Evolutionary conservation across 129 eudicot genomes (phyloP).

Genomic region (Scalesia atractyloides): DNA sequence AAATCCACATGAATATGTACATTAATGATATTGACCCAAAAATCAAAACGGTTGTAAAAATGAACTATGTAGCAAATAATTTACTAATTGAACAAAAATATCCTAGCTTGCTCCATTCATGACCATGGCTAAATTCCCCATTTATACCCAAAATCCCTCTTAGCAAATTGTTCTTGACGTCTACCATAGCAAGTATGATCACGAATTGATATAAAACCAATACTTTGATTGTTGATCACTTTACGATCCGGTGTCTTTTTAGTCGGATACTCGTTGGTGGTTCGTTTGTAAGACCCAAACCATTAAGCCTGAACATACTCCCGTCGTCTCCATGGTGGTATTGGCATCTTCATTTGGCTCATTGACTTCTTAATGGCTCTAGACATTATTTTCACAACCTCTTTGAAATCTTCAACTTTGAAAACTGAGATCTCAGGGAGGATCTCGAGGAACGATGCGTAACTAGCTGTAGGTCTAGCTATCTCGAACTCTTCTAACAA

Average conservation of each 20-base stretch:
- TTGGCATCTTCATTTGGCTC: slow-evolving; percentile 34
- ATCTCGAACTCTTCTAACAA: slow-evolving; percentile 62
- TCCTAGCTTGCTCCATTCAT: slow-evolving; percentile 33
- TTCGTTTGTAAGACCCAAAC: slow-evolving; percentile 44
- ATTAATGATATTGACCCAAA: too few relatives aligned
- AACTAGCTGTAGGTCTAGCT: slow-evolving; percentile 43
- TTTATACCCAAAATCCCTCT: slow-evolving; percentile 34
- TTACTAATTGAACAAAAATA: neutral
- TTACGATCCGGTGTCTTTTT: neutral
- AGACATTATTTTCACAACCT: slow-evolving; percentile 35
- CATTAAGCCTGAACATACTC: slow-evolving; percentile 46
- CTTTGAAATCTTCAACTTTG: slow-evolving; percentile 33
- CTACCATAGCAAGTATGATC: slow-evolving; percentile 7
- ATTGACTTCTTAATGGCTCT: slow-evolving; percentile 40
- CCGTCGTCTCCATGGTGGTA: slow-evolving; percentile 47
- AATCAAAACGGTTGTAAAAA: neutral
- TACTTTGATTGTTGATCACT: slow-evolving; percentile 29
- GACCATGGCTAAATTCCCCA: slow-evolving; percentile 66
- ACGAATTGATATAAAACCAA: slow-evolving; percentile 40
- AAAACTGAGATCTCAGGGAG: slow-evolving; percentile 30
- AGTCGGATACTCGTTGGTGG: slow-evolving; percentile 27
- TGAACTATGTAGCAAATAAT: neutral
- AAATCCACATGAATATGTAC: too few relatives aligned
- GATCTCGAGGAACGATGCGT: slow-evolving; percentile 35
- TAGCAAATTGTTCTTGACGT: slow-evolving; percentile 14